Conservation (phyloP, 2,329 filamentous ascomycete genomes). For the Exophiala oligosperma region DNA sequence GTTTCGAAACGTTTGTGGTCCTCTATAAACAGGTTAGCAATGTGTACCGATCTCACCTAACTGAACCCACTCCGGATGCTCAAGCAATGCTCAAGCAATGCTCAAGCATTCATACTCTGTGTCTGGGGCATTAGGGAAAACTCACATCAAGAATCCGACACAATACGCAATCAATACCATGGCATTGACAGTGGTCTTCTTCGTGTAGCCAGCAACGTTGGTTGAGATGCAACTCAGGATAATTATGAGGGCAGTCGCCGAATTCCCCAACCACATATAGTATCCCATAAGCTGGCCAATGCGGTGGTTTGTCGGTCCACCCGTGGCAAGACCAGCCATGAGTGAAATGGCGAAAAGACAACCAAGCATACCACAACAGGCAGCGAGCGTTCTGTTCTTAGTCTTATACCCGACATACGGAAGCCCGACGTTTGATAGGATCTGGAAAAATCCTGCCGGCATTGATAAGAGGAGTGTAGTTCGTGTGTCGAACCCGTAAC, state of each 20-base stretch:
- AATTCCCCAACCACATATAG: constrained; percentile 58
- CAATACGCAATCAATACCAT: constrained; percentile 56
- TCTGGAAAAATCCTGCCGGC: constrained; percentile 50
- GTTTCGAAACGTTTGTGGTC: constrained; percentile 55
- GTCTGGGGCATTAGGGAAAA: too few species aligned
- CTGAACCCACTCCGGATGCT: not conserved
- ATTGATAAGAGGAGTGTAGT: constrained; percentile 56
- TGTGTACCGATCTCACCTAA: not conserved
- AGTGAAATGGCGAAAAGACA: constrained; percentile 55
- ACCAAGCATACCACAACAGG: constrained; percentile 55
- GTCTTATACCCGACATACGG: constrained; percentile 53
- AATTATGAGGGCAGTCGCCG: constrained; percentile 54
- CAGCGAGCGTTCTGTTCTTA: constrained; percentile 53
- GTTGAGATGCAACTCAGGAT: constrained; percentile 50
- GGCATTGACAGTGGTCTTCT: constrained; percentile 55
- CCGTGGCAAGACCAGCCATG: constrained; percentile 51
- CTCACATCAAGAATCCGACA: constrained; percentile 52
- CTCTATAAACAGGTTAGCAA: not conserved
- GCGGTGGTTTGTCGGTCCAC: constrained; percentile 55
- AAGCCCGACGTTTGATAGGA: constrained; percentile 49
- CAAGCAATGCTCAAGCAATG: not conserved
- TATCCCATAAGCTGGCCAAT: constrained; percentile 56
- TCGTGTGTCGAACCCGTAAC: constrained; percentile 56
- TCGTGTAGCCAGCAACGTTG: constrained; percentile 57
- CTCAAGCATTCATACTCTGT: too few species aligned